A percentile compares a stretch with the other conserved stretches of the same genome.
phyloP scores from a whole-genome alignment of 129 eudicot species.

The Chrysanthemum makinoi region DNA sequence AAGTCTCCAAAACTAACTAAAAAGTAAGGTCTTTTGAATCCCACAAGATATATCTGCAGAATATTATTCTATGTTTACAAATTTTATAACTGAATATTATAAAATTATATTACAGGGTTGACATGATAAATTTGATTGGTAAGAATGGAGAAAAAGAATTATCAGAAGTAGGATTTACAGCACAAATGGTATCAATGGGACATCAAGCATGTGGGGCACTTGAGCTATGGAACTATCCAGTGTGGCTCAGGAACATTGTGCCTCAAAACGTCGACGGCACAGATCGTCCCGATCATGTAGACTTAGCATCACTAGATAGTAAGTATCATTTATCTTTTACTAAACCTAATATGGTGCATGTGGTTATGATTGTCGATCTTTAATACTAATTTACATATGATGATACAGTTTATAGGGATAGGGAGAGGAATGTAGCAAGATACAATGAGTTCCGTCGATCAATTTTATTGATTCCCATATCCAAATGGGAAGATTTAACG shows the following conservation, averaged over 20 bases:
- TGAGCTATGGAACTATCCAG: conserved; percentile 60
- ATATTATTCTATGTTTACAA: no score
- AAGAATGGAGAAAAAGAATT: conserved; percentile 31
- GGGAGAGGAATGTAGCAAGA: conserved; percentile 61
- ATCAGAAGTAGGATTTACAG: conserved; percentile 40
- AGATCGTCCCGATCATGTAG: conserved; percentile 45
- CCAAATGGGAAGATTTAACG: conserved; percentile 76
- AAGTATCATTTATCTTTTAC: conserved; percentile 1
- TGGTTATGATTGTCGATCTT: background rate
- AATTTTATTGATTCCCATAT: conserved; percentile 49
- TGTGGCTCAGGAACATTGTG: conserved; percentile 45
- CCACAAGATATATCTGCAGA: background rate
- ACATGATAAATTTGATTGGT: conserved; percentile 46
- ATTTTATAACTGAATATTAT: no score
- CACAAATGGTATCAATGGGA: conserved; percentile 69
- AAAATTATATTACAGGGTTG: conserved; percentile 28
- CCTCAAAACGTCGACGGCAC: conserved; percentile 47
- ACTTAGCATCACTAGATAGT: conserved; percentile 64
- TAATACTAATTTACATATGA: background rate
- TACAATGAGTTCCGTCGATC: conserved; percentile 61
- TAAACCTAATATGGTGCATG: background rate
- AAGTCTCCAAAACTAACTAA: conserved; percentile 47
- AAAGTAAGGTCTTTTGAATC: conserved; percentile 28
- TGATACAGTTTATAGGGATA: conserved; percentile 58
- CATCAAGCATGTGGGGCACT: conserved; percentile 65